Evolutionary conservation across 345 rosid species (phyloP), one percentile per base, ranked within the genome.

Genomic region (Sisymbrium irio): DNA sequence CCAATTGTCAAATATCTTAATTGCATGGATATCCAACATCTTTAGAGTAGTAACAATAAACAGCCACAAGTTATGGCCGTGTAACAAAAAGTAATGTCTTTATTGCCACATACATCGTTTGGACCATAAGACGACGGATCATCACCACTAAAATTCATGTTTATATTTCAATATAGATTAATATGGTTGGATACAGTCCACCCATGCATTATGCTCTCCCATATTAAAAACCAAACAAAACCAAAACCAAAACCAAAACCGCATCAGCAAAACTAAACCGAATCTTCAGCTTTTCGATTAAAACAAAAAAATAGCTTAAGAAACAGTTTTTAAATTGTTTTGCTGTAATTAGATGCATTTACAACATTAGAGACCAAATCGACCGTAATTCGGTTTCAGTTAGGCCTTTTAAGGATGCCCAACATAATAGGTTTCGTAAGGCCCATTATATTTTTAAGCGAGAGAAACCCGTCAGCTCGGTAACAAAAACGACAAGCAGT

Each of bases 41-140:
- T 72, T 72, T 40, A 32, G 19, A 18, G 28, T 27, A 58, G 42
- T 10, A 17, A 35, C 28, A 15, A n/a, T 65, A 45, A 15, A 65
- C 58, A 65, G 49, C 58, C 59, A 55, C 58, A 46, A 64, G 57
- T 44, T 56, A 44, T 64, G 65, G 47, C 9, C 65, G 65, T 42
- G 63, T 30, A 44, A 56, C 20, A 45, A 54, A 28, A 54, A 30
- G 39, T 30, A 8, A 56, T 9, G 40, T 28, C 19, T 8, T 32
- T 9, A 56, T 4, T 32, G 40, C 61, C 61, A 72, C 46, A 72
- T 32, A 63, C 36, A 44, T 65, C 6, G 64, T 17, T 17, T 65
- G 77, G 59, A 65, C 65, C 63, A 72, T 62, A 51, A 11, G 35
- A 19, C 44, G 50, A 72, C n/a, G 18, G 28, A 72, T 53, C 69